Conservation (phyloP, 805 yeast species). For the Debaryomyces tyrocola region DNA sequence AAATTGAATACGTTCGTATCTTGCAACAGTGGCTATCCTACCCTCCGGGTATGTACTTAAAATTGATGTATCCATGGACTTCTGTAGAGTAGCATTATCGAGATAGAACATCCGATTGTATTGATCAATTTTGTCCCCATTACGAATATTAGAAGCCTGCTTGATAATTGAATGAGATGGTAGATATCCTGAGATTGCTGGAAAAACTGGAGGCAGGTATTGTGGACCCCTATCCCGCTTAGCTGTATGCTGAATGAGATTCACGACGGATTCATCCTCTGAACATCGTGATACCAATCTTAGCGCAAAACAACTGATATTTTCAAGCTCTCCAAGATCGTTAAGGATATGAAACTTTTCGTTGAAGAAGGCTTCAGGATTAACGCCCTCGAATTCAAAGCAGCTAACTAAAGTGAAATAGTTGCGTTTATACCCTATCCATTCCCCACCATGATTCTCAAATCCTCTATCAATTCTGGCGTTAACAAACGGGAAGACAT, state of each 20-base stretch:
- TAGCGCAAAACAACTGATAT: slow-evolving; percentile 51
- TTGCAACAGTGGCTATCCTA: slow-evolving; percentile 55
- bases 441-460: slow-evolving; percentile 47
- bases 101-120: slow-evolving; percentile 52
- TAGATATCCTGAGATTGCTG: slow-evolving; percentile 55
- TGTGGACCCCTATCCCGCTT: slow-evolving; percentile 76
- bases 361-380: slow-evolving; percentile 26
- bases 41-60: slow-evolving; percentile 48
- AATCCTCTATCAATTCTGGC: slow-evolving; percentile 70
- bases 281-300: slow-evolving; percentile 51
- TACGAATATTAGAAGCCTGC: slow-evolving; percentile 63
- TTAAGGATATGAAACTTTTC: slow-evolving; percentile 34
- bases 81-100: slow-evolving; percentile 16
- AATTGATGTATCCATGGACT: slow-evolving; percentile 17
- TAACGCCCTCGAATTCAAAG: slow-evolving; percentile 37
- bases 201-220: slow-evolving; percentile 53
- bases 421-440: slow-evolving; percentile 74
- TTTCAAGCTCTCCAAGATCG: slow-evolving; percentile 12
- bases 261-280: slow-evolving; percentile 48
- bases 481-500: slow-evolving; percentile 39
- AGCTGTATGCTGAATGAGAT: slow-evolving; percentile 68
- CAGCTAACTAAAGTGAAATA: slow-evolving; percentile 65
- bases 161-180: slow-evolving; percentile 58
- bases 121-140: slow-evolving; percentile 50
- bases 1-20: slow-evolving; percentile 70